Base-by-base conservation (phyloP, 2,329 filamentous ascomycete genomes). In the Calonectria montana region DNA sequence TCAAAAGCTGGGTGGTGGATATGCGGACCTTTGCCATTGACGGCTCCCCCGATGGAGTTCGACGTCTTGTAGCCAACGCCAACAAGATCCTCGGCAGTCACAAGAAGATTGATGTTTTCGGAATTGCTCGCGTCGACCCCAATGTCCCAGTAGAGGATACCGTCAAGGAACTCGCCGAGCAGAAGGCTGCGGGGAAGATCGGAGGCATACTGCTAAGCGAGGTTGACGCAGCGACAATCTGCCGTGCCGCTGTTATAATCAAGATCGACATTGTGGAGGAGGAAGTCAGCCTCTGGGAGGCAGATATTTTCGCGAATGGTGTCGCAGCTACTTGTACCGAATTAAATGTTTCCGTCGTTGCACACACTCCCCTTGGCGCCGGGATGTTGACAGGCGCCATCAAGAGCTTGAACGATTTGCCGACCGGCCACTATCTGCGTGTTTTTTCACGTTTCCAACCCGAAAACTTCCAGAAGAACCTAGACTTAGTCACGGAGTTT, bases 291-390 rank as follows among this genome's bases (percentile, higher is more conserved):
- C 39, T 72, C 18, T 72, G 63, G n/a, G 31, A 37, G 3, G 62
- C 65, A 16, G 48, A 69, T 15, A 15, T 59, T 37, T 53, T 72
- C 8, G 18, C 8, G 4, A 69, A 72, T 25, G 65, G 65, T 25
- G 47, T 69, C 5, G 57, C 50, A 4, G 53, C 62, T 18, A 21
- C 63, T 9, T 72, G 70, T 50, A 27, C 21, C 6, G 41, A 55
- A 21, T 31, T 92, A 45, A 84, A 85, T 41, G 93, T 94, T 71
- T 90, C 91, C 0, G 82, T 94, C 47, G 82, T 94, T 35, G 91
- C 91, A 0, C 94, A 94, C 83, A 91, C 91, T 64, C 93, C 93
- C 0, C 84, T 94, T 0, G 91, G 92, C 7, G 84, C 88, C 13
- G 86, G 86, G 1, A 85, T 86, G 62, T 78, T 91, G 67, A 89